phyloP scores from a whole-genome alignment of 495 filamentous ascomycete genomes.

The Neurospora tetrasperma region DNA sequence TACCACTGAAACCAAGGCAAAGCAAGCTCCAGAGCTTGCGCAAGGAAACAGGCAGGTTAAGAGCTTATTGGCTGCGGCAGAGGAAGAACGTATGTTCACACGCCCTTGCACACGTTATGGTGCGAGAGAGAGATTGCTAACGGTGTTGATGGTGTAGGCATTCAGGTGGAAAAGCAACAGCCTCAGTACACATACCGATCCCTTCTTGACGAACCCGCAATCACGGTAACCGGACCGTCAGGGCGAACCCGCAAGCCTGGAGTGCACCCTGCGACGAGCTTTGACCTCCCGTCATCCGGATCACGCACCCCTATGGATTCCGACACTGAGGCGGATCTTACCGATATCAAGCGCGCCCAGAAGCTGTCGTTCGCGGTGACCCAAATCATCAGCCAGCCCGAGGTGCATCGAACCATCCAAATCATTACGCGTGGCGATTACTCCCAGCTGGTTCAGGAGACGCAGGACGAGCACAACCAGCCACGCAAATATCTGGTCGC shows the following conservation, averaged over 20 bases:
- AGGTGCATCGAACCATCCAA: slow-evolving; percentile 67
- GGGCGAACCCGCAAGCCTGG: slow-evolving; percentile 48
- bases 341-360: slow-evolving; percentile 78
- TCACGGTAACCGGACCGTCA: slow-evolving; percentile 52
- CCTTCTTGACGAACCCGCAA: slow-evolving; percentile 52
- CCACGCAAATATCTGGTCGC: slow-evolving; percentile 85
- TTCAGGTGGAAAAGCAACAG: slow-evolving; percentile 31
- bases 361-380: slow-evolving; percentile 71
- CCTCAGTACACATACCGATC: slow-evolving; percentile 34
- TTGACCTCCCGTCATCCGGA: slow-evolving; percentile 50
- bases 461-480: slow-evolving; percentile 64
- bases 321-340: slow-evolving; percentile 75
- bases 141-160: slow-evolving; percentile 15
- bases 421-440: slow-evolving; percentile 87
- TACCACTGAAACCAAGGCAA: slow-evolving; percentile 18
- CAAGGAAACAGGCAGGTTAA: slow-evolving; percentile 30
- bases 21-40: slow-evolving; percentile 15
- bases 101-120: background rate
- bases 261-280: slow-evolving; percentile 75
- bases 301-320: slow-evolving; percentile 71
- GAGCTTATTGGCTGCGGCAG: slow-evolving; percentile 56
- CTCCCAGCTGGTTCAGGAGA: slow-evolving; percentile 55
- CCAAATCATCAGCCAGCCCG: slow-evolving; percentile 62
- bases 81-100: slow-evolving; percentile 63
- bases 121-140: slow-evolving; percentile 7